A percentile compares a stretch with the other conserved stretches of the same genome.
phyloP scores from a whole-genome alignment of 768 basidiomycete genomes.

The Phylloporus arenicola region DNA sequence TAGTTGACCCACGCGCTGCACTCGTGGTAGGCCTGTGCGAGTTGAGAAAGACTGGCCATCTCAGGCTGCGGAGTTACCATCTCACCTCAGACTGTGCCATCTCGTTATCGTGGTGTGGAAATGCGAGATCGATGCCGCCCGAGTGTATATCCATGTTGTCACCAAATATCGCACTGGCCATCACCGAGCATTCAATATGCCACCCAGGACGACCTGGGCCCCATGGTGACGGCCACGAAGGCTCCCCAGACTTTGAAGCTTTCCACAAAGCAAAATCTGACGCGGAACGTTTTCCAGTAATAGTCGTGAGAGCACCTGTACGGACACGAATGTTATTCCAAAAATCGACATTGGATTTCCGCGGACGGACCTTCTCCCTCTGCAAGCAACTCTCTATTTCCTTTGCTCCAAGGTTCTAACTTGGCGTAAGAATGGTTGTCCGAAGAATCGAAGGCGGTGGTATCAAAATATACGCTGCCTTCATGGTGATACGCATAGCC shows the following conservation, averaged over 20 bases:
- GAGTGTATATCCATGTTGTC: conserved; percentile 96
- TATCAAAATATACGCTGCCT: conserved; percentile 93
- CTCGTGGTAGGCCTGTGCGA: conserved; percentile 79
- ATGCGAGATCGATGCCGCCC: conserved; percentile 94
- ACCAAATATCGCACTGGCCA: conserved; percentile 89
- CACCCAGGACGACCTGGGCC: conserved; percentile 89
- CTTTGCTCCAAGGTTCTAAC: conserved; percentile 93
- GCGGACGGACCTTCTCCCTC: conserved; percentile 76
- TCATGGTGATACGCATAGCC: conserved; percentile 70
- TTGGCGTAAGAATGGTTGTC: conserved; percentile 86
- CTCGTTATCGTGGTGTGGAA: conserved; percentile 99
- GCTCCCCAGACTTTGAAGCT: conserved; percentile 92
- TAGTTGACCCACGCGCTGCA: conserved; percentile 97
- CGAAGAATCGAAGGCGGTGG: conserved; percentile 69
- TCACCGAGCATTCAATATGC: conserved; percentile 99
- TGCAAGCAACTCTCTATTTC: conserved; percentile 82
- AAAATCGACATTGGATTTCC: neutral
- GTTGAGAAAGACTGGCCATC: conserved; percentile 4
- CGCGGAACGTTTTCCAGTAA: conserved; percentile 65
- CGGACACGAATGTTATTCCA: neutral
- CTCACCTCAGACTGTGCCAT: conserved; percentile 92
- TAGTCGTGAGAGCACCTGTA: conserved; percentile 52
- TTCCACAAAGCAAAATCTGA: conserved; percentile 99
- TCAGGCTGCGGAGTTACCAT: conserved; percentile 4
- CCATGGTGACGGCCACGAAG: conserved; percentile 96